Conservation (phyloP, 2,329 filamentous ascomycete genomes). For the Colletotrichum sp. region DNA sequence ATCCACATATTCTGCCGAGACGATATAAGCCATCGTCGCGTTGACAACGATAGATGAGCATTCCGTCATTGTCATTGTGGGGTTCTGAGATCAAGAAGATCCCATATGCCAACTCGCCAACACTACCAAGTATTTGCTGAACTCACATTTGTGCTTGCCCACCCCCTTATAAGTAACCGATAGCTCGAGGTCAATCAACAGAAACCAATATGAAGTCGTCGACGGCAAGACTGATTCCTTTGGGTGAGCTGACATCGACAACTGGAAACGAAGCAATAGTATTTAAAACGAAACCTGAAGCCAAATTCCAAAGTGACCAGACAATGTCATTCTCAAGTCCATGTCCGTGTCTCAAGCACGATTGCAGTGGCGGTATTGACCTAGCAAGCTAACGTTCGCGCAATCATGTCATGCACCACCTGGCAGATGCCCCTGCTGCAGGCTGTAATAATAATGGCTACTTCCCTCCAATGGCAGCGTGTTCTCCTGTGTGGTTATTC, state of each 20-base stretch:
- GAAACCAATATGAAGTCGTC: neutral
- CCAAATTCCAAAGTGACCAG: neutral
- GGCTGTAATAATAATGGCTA: too few species aligned
- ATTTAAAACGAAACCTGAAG: neutral
- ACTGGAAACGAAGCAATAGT: neutral
- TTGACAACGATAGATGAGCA: neutral
- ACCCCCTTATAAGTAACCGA: neutral
- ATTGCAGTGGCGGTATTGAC: neutral
- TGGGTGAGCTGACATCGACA: neutral
- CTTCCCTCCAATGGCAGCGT: neutral
- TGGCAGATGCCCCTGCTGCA: too few species aligned
- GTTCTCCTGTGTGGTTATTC: neutral
- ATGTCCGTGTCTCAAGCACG: neutral
- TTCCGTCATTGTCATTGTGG: neutral
- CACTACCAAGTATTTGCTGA: neutral
- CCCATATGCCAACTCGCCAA: neutral
- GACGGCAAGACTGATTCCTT: fast-evolving
- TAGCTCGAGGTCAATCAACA: neutral
- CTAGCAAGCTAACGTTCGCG: too few species aligned
- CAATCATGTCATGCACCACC: too few species aligned
- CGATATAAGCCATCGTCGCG: neutral
- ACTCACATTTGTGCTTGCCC: neutral
- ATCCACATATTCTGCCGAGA: neutral
- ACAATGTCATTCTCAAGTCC: neutral
- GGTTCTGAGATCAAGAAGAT: fast-evolving